Conservation (phyloP, 1,139 yeast species). For the Blastobotrys malaysiensis region DNA sequence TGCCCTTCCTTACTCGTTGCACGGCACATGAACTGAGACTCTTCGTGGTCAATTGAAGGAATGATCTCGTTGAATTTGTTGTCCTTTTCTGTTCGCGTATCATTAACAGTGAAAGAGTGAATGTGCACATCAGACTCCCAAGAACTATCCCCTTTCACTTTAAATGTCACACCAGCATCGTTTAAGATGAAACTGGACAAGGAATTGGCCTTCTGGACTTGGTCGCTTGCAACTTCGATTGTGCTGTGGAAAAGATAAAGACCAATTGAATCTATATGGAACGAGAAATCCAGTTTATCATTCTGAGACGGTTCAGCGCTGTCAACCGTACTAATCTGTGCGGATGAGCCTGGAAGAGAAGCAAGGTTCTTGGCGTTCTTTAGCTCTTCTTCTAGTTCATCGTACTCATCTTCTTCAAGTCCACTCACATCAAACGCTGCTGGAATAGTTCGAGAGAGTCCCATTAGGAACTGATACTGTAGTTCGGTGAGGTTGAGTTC, state of each 20-base stretch:
- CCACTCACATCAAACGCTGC: constrained; percentile 46
- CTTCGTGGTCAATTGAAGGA: constrained; percentile 59
- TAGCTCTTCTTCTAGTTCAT: constrained; percentile 36
- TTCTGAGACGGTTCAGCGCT: constrained; percentile 1
- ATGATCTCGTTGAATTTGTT: constrained; percentile 77
- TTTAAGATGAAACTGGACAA: constrained; percentile 64
- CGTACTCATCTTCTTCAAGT: constrained; percentile 58
- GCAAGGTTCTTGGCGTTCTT: constrained; percentile 20
- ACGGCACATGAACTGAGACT: constrained; percentile 66
- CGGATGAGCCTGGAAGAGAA: constrained; percentile 5
- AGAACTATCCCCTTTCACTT: constrained; percentile 50
- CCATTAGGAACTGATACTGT: constrained; percentile 59
- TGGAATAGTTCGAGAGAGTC: constrained; percentile 53
- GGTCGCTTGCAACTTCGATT: constrained; percentile 30
- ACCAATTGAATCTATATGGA: constrained; percentile 58
- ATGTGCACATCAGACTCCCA: constrained; percentile 58
- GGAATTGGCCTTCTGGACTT: constrained; percentile 33
- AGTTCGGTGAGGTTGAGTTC: constrained; percentile 68
- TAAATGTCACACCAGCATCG: constrained; percentile 47
- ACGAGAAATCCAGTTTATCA: constrained; percentile 30
- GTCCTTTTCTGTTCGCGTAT: constrained; percentile 54
- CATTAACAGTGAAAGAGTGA: constrained; percentile 72
- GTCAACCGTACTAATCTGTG: constrained; percentile 2
- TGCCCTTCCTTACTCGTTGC: constrained; percentile 36
- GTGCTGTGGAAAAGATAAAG: constrained; percentile 63